Base-by-base conservation (phyloP, 2,329 filamentous ascomycete species). In the Ceratocystis variospora region DNA sequence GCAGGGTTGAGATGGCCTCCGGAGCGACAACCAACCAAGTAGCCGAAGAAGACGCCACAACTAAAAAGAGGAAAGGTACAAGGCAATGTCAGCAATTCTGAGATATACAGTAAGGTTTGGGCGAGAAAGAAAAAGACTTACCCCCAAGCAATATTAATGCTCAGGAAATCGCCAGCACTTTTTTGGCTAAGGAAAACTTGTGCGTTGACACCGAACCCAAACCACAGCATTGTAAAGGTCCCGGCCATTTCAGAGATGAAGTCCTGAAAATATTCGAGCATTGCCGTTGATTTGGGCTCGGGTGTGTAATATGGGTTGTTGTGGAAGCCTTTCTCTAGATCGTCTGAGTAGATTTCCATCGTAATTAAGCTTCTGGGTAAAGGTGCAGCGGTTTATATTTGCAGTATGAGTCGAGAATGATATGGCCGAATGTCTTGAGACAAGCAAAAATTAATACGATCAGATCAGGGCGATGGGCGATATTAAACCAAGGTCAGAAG, bases 1-100 rank as follows among this genome's bases (percentile, higher is more conserved):
- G 85, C 87, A 0, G 87, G 85, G 72, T 87, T 87, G 70, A 90
- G 77, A 71, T 88, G 87, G 0, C 82, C 85, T 6, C 87, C 87
- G 2, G 82, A 86, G 70, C 87, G 85, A 64, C 81, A 81, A 5
- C 78, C 79, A n/a, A 83, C 80, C 70, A 89, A 89, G 48, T 88
- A 81, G 3, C 86, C 85, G 2, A 88, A 77, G 84, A 88, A 87
- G 69, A 87, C 83, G 12, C 83, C 86, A 28, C 88, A 76, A 44
- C 84, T 79, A 62, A 22, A 31, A 62, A n/a, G n/a, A 19, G 17
- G 5, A n/a, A n/a, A 12, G 31, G 15, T 19, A 31, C 0, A 31
- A 63, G 41, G n/a, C 4, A n/a, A 61, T 22, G 55, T 33, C n/a
- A 64, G 59, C n/a, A 19, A 68, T 50, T 76, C 73, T 15, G 22